These are phyloP conservation scores for Candida awuae DNA, from an alignment of 805 yeast species.

Conservation along the genomic window DNA sequence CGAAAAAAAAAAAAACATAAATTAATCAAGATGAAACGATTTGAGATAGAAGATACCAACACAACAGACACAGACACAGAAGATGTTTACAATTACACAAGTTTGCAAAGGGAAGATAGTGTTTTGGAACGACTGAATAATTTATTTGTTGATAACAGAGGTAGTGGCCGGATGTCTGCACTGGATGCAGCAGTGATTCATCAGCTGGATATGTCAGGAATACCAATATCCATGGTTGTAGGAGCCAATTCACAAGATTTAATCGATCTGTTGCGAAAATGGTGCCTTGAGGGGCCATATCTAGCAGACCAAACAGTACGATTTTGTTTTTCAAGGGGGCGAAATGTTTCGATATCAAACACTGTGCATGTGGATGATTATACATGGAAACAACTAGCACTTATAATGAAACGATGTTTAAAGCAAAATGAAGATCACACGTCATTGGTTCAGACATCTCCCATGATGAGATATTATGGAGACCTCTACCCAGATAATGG, in stretches of 20 bases:
- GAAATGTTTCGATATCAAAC: not conserved
- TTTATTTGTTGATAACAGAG: not conserved
- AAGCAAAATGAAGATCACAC: not conserved
- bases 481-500: conserved; percentile 14
- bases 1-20: too few relatives aligned
- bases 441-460: conserved; percentile 7
- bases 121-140: not conserved
- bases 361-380: not conserved
- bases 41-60: not conserved
- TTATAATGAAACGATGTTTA: conserved; percentile 3
- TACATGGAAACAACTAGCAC: conserved; percentile 3
- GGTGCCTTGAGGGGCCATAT: conserved; percentile 14
- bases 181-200: not conserved
- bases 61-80: not conserved
- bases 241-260: conserved; percentile 5
- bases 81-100: not conserved
- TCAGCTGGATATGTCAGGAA: not conserved
- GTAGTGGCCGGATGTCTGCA: not conserved
- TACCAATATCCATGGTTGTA: not conserved
- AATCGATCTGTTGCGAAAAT: conserved; percentile 5
- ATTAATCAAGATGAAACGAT: not conserved
- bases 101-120: not conserved
- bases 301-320: not conserved
- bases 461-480: conserved; percentile 14
- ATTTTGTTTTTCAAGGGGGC: not conserved